These are phyloP conservation scores for Cercospora sesami DNA, from an alignment of 2,329 filamentous ascomycete species.

Conservation along the genomic window DNA sequence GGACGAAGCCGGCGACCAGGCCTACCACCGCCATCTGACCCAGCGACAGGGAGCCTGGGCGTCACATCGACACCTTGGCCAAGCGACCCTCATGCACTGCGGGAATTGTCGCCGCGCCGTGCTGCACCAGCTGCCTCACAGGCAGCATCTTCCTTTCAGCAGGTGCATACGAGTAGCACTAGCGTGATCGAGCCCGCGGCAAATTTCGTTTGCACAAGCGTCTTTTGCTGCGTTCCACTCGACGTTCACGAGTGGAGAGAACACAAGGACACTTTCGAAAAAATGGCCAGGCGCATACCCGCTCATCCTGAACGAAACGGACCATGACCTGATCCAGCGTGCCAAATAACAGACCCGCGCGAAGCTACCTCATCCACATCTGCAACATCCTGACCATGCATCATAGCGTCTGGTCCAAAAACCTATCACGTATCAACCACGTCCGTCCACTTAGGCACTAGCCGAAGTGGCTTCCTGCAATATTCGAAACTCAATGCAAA, in stretches of 20 bases:
- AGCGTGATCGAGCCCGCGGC: background rate
- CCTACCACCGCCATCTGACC: background rate
- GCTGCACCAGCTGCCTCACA: background rate
- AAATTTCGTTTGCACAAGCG: background rate
- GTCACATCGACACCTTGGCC: background rate
- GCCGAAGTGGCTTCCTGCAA: background rate
- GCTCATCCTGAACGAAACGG: background rate
- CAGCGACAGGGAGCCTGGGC: background rate
- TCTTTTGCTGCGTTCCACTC: background rate
- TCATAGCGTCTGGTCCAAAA: background rate
- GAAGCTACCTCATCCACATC: background rate
- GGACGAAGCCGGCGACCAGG: background rate
- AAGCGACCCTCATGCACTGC: background rate
- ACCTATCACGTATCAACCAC: background rate
- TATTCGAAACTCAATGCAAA: constrained; percentile 3
- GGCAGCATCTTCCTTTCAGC: background rate
- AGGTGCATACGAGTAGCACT: background rate
- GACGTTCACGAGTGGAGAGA: background rate
- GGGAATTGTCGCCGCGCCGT: constrained; percentile 2
- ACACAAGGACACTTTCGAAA: background rate
- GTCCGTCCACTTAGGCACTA: background rate
- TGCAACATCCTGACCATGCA: background rate
- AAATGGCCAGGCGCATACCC: background rate
- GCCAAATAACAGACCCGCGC: background rate
- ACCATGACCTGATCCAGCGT: background rate